Percentiles rank a stretch among this genome's conserved stretches.
Conservation (phyloP, 306 rosid genomes). For the Fragaria ananassa region DNA sequence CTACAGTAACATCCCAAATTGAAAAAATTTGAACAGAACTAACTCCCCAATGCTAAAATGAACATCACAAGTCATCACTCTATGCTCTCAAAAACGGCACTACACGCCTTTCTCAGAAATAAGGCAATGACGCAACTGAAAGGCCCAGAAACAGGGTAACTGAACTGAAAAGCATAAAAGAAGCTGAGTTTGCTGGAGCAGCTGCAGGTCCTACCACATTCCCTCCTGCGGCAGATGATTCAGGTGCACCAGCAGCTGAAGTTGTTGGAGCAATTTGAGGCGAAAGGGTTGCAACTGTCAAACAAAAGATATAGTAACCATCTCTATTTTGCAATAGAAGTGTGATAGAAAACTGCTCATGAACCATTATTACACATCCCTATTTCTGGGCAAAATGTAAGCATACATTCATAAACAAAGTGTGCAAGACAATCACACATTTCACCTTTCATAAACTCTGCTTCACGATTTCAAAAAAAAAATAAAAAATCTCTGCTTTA, state of each 20-base stretch:
- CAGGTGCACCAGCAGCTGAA: slow-evolving; percentile 21
- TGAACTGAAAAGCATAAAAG: slow-evolving; percentile 12
- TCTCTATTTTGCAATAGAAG: background rate
- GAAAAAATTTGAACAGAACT: background rate
- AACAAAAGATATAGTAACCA: background rate
- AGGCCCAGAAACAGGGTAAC: slow-evolving; percentile 30
- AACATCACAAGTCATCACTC: slow-evolving; percentile 16
- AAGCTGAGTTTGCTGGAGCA: slow-evolving; percentile 34
- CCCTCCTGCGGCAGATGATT: slow-evolving; percentile 20
- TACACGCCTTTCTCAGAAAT: slow-evolving; percentile 24
- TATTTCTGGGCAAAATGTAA: background rate
- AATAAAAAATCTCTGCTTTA: background rate
- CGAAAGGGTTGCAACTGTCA: slow-evolving; percentile 31
- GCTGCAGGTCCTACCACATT: slow-evolving; percentile 31
- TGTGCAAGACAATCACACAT: background rate
- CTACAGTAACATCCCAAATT: slow-evolving; percentile 4
- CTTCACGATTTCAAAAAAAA: background rate
- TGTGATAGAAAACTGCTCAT: background rate
- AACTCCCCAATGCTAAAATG: slow-evolving; percentile 10
- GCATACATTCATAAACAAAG: background rate
- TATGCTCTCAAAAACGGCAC: slow-evolving; percentile 21
- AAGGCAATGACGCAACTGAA: slow-evolving; percentile 24
- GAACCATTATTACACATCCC: background rate
- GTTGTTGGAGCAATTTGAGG: slow-evolving; percentile 35
- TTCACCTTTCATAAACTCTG: background rate